Base-by-base conservation (phyloP, 176 grass and related monocot species). In the Carex littledalei region DNA sequence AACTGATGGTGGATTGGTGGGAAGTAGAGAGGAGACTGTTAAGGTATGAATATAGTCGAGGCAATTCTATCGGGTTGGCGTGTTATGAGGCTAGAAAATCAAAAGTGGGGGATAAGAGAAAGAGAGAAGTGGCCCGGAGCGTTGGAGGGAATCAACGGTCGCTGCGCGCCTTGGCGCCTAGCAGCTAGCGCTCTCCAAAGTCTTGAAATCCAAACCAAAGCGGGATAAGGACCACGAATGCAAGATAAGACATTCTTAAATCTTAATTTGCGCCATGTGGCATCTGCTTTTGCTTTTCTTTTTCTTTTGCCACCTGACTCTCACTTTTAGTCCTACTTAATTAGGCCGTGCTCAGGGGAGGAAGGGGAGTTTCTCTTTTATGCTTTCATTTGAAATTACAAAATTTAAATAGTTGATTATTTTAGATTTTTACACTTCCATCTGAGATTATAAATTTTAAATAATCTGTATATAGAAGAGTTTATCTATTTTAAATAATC, bases 81-180 rank as follows among this genome's bases (percentile, higher is more conserved):
- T n/a, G 39, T 82, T 82, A 22, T 82, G 58, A 82, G 79, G 79
- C 79, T 43, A 24, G 31, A 82, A 63, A 66, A 80, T 83, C n/a
- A n/a, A 39, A 65, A 68, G 14, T 63, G 61, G 43, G 39, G 61
- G 81, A 83, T 83, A 83, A 83, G 63, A 83, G 63, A 52, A 83
- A 14, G 47, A 32, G 22, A 58, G 2, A 68, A 83, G 81, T 83
- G 63, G 81, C 41, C 47, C 21, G 31, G 71, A 76, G 24, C 18
- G 11, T 76, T 76, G 71, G 54, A 62, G 58, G n/a, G 61, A 83
- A 67, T 69, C 79, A 81, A 81, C 32, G 79, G 79, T 81, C 58
- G 9, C 1, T 47, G 26, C 32, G 54, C 26, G 6, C 21, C 20
- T 54, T 76, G 72, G 72, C 72, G 72, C 43, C 4, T 54, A 76